Evolutionary conservation across 2,329 filamentous ascomycete genomes (phyloP).

Genomic region (Trichophyton equinum): DNA sequence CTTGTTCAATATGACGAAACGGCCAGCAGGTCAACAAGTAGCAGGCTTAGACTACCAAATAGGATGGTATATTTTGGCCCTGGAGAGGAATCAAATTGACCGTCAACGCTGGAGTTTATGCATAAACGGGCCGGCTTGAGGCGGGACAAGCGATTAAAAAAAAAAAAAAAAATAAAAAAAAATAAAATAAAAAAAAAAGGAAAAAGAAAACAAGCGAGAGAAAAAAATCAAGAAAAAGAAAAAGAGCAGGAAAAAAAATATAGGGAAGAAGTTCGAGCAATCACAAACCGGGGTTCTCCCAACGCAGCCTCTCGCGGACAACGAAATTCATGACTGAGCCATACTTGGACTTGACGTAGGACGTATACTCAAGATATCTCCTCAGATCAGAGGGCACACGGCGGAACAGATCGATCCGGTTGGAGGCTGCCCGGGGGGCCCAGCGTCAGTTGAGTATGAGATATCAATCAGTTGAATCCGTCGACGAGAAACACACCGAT

Average conservation of each 20-base stretch:
- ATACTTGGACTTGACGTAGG: constrained; percentile 41
- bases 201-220: background rate
- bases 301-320: constrained; percentile 42
- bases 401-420: constrained; percentile 64
- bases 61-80: background rate
- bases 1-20: background rate
- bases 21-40: background rate
- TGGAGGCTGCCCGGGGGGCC: constrained; percentile 35
- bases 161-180: background rate
- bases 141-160: background rate
- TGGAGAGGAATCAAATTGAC: too few relatives aligned
- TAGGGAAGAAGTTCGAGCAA: background rate
- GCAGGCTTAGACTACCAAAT: background rate
- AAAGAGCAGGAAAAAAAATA: background rate
- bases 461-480: background rate
- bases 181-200: too few relatives aligned
- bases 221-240: background rate
- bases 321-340: constrained; percentile 47
- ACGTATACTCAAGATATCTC: constrained; percentile 47
- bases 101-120: background rate
- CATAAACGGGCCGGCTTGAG: background rate
- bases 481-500: constrained; percentile 31
- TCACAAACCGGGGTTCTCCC: constrained; percentile 31
- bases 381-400: constrained; percentile 48
- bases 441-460: background rate